Evolutionary conservation across 768 basidiomycete species (phyloP).

Genomic region (Phanerodontia chrysosporium): DNA sequence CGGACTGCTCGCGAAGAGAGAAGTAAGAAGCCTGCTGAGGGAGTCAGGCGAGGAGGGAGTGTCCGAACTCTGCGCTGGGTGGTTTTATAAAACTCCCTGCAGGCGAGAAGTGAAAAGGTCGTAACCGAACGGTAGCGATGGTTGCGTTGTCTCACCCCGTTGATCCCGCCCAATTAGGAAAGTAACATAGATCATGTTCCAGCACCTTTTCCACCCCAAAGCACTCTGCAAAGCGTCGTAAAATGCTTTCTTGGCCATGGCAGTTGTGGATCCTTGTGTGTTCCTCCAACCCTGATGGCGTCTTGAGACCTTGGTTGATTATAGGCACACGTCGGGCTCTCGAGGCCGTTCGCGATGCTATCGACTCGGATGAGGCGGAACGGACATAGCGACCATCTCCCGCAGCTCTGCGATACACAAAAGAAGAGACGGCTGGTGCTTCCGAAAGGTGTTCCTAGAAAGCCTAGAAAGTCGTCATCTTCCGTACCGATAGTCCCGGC

Average conservation of each 20-base stretch:
- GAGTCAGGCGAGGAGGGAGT: background rate
- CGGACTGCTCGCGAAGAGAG: background rate
- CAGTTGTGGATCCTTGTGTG: conserved; percentile 2
- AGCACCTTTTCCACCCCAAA: background rate
- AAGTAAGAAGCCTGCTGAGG: background rate
- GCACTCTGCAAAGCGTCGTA: background rate
- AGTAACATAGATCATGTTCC: background rate
- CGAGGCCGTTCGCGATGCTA: background rate
- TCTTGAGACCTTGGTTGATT: background rate
- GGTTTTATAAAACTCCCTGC: background rate
- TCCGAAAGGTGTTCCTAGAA: background rate
- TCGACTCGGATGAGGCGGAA: background rate
- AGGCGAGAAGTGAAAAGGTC: background rate
- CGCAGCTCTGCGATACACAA: background rate
- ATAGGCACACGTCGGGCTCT: background rate
- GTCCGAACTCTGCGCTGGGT: background rate
- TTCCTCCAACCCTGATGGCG: background rate
- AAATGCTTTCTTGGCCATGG: no score
- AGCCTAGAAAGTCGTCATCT: no score
- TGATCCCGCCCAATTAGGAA: conserved; percentile 1
- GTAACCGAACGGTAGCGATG: background rate
- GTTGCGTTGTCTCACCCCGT: background rate
- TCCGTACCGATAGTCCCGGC: no score
- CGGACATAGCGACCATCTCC: background rate
- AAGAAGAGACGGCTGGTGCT: background rate